A percentile compares a stretch with the other conserved stretches of the same genome.
phyloP scores from a whole-genome alignment of 73 alveolate genomes.

The Stentor roeselii region DNA sequence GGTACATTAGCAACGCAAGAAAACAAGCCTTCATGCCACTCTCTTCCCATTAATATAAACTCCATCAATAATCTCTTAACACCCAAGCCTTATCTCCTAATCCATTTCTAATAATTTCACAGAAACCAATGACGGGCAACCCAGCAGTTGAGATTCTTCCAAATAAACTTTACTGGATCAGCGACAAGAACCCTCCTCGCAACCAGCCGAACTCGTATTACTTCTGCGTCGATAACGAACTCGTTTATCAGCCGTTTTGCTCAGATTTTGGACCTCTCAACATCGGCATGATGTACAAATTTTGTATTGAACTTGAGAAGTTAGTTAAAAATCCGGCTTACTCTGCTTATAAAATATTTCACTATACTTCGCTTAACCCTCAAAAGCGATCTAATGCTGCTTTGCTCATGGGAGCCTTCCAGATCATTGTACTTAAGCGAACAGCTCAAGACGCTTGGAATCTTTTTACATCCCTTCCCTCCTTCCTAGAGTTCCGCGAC shows the following conservation, averaged over 20 bases:
- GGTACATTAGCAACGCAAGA: not conserved
- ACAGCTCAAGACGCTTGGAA: constrained; percentile 65
- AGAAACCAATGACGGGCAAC: no score
- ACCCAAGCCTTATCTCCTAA: no score
- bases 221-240: constrained; percentile 74
- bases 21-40: not conserved
- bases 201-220: constrained; percentile 53
- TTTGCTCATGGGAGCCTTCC: constrained; percentile 66
- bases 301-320: constrained; percentile 47
- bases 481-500: constrained; percentile 41
- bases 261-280: constrained; percentile 80
- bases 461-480: constrained; percentile 26
- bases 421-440: constrained; percentile 47
- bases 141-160: constrained; percentile 43
- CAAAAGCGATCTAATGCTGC: constrained; percentile 32
- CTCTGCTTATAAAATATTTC: constrained; percentile 20
- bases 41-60: not conserved
- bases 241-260: constrained; percentile 67
- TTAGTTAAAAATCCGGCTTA: constrained; percentile 54
- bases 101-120: no score
- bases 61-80: no score
- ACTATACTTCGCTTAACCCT: constrained; percentile 30
- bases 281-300: constrained; percentile 67
- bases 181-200: constrained; percentile 59
- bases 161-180: constrained; percentile 55